Base-by-base conservation (phyloP, 2,329 filamentous ascomycete genomes). In the Sclerotinia glacialis region DNA sequence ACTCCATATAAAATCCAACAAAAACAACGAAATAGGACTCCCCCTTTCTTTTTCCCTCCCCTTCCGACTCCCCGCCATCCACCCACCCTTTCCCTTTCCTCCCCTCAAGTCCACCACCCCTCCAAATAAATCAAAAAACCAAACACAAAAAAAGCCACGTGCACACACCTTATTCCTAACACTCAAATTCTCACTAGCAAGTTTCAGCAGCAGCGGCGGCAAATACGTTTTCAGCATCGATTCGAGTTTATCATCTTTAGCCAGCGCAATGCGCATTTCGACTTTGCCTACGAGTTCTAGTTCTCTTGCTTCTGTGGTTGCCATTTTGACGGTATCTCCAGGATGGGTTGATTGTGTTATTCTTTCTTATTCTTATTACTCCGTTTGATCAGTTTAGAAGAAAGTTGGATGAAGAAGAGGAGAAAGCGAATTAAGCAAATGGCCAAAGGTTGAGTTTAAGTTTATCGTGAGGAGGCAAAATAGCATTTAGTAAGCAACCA, bases 201-300 rank as follows among this genome's bases (percentile, higher is more conserved):
- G 87, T 77, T 98, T 98, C 67, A 97, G 83, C 3, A 99, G 84
- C 14, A 98, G 80, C 0, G 94, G 90, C 4, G 90, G 81, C 34
- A 99, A 82, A 75, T 94, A 97, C 52, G 85, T 88, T 74, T 90
- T 87, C 23, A 99, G 83, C 21, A 95, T 82, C 31, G 87, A 80
- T 76, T 94, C 87, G 1, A 99, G 85, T 79, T 94, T 96, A 69
- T 86, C 83, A 76, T 97, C 94, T 62, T 92, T 89, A 72, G 93
- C 90, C 63, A 94, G 86, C 37, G 86, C 89, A 21, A 87, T 77
- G 18, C 74, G 76, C 74, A 97, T 95, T 70, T 89, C 93, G 55
- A 96, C 89, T 76, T 91, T 94, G 74, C 91, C 90, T 63, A 97
- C 86, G 69, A 97, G 85, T 71, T 87, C 86, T 71, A 96, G 83